These are phyloP conservation scores for Endocarpon pusillum DNA, from an alignment of 495 filamentous ascomycete genomes.

Conservation along the genomic window DNA sequence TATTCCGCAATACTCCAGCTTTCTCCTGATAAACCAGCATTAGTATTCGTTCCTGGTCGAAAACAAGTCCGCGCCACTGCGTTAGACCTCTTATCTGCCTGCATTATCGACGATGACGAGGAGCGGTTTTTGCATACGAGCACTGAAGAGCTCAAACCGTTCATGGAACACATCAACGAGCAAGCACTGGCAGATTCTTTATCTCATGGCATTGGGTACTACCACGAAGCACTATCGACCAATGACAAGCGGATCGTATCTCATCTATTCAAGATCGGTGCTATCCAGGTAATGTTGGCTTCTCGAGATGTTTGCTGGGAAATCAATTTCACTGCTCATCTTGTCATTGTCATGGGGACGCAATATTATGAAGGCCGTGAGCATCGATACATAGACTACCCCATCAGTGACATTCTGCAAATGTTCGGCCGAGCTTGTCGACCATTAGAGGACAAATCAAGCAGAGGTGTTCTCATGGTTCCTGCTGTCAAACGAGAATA, in stretches of 20 bases:
- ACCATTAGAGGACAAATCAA: slow-evolving; percentile 57
- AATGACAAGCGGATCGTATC: slow-evolving; percentile 88
- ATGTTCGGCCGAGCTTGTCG: slow-evolving; percentile 94
- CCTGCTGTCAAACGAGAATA: slow-evolving; percentile 88
- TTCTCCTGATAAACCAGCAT: slow-evolving; percentile 71
- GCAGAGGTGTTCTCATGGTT: slow-evolving; percentile 86
- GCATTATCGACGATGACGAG: slow-evolving; percentile 76
- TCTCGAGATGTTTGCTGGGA: slow-evolving; percentile 97
- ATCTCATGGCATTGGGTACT: slow-evolving; percentile 94
- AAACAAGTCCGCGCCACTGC: slow-evolving; percentile 85
- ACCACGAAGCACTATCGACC: slow-evolving; percentile 76
- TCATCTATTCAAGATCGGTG: slow-evolving; percentile 78
- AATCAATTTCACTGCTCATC: slow-evolving; percentile 66
- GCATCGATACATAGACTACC: slow-evolving; percentile 94
- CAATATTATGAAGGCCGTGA: slow-evolving; percentile 96
- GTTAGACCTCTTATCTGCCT: slow-evolving; percentile 72
- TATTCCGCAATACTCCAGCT: slow-evolving; percentile 74
- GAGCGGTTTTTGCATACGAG: slow-evolving; percentile 81
- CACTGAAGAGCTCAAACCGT: slow-evolving; percentile 59
- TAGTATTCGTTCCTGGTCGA: slow-evolving; percentile 81
- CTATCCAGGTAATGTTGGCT: slow-evolving; percentile 82
- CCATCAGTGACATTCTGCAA: slow-evolving; percentile 91
- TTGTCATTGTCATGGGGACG: slow-evolving; percentile 96
- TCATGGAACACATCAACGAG: slow-evolving; percentile 70
- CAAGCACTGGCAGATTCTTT: slow-evolving; percentile 74